Conservation (phyloP, 2,329 filamentous ascomycete species). For the Teratosphaeria zuluensis region DNA sequence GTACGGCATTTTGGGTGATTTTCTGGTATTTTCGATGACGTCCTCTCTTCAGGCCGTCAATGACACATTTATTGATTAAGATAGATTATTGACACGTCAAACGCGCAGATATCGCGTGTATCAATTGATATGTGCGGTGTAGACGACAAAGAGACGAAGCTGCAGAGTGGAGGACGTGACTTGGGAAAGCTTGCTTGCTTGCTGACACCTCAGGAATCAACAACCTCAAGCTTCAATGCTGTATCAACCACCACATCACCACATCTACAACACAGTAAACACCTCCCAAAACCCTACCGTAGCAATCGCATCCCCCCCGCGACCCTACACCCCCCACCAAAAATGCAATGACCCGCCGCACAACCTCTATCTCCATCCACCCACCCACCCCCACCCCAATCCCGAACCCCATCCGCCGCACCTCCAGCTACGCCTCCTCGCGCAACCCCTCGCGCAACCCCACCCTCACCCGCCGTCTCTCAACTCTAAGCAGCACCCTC, state of each 20-base stretch:
- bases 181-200: not conserved
- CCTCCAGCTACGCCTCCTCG: slow-evolving; percentile 12
- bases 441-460: slow-evolving; percentile 1
- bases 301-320: slow-evolving; percentile 1
- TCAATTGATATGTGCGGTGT: not conserved
- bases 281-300: not conserved
- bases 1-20: slow-evolving; percentile 61
- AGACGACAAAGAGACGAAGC: not conserved
- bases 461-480: slow-evolving; percentile 54
- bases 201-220: not conserved
- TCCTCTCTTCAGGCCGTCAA: not conserved
- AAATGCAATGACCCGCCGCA: slow-evolving; percentile 35
- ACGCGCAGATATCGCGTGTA: not conserved
- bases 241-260: not conserved
- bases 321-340: slow-evolving; percentile 14
- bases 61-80: not conserved
- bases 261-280: not conserved
- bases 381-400: slow-evolving; percentile 5
- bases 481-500: slow-evolving; percentile 51
- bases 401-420: slow-evolving; percentile 7
- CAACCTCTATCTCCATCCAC: slow-evolving; percentile 26
- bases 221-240: no score
- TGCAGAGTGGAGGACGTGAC: not conserved
- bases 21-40: not conserved
- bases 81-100: slow-evolving; percentile 2